Percentiles rank a stretch among this genome's conserved stretches.
phyloP scores from a whole-genome alignment of 2,329 filamentous ascomycete genomes.

The Gnomoniopsis smithogilvyi region DNA sequence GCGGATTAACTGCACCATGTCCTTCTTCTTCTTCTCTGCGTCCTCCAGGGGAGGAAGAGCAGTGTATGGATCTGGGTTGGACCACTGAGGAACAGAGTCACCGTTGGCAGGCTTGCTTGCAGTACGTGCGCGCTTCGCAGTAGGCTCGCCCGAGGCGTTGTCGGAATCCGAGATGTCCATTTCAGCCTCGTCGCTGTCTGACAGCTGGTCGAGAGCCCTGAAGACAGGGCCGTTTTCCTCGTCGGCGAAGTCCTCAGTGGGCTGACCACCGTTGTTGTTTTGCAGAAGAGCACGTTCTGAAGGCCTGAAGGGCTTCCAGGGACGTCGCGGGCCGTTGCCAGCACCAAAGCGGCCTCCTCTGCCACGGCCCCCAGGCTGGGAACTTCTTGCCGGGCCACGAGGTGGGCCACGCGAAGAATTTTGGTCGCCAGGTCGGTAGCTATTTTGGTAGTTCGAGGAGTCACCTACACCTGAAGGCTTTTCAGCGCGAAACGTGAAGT shows the following conservation, averaged over 20 bases:
- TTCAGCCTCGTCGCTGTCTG: constrained; percentile 60
- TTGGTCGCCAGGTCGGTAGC: constrained; percentile 27
- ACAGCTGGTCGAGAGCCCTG: constrained; percentile 53
- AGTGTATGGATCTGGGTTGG: constrained; percentile 93
- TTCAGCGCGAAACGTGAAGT: constrained; percentile 55
- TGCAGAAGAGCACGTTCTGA: constrained; percentile 50
- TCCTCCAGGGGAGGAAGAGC: constrained; percentile 74
- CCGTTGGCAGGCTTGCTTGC: constrained; percentile 32
- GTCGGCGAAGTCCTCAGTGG: constrained; percentile 46
- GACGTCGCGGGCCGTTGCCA: constrained; percentile 1
- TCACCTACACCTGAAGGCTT: constrained; percentile 48
- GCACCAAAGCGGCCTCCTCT: constrained; percentile 9
- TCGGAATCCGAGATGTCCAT: constrained; percentile 60
- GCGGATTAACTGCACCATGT: constrained; percentile 87
- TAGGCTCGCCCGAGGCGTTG: constrained; percentile 35
- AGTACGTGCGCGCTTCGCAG: constrained; percentile 39
- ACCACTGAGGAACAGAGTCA: constrained; percentile 72
- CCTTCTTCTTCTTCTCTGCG: constrained; percentile 67
- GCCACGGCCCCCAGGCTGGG: background rate
- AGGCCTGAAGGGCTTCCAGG: constrained; percentile 30
- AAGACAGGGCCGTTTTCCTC: constrained; percentile 47
- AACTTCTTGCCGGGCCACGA: constrained; percentile 10
- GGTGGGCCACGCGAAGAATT: constrained; percentile 6
- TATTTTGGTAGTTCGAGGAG: constrained; percentile 22
- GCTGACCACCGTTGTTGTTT: constrained; percentile 36